phyloP scores from a whole-genome alignment of 2,329 filamentous ascomycete genomes.

The Pezicula neosporulosa region DNA sequence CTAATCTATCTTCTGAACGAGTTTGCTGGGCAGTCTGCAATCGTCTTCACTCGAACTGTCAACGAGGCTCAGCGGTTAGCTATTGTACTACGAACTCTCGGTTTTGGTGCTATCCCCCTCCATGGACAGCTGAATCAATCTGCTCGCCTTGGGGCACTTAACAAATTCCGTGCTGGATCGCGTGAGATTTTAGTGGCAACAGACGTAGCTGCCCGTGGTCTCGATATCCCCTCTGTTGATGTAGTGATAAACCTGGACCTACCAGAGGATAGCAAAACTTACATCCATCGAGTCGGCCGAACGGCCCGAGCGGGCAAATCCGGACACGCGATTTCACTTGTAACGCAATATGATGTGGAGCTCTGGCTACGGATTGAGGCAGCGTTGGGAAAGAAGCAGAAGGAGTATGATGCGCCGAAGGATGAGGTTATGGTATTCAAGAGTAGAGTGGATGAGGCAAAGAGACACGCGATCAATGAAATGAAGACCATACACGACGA shows the following conservation, averaged over 20 bases:
- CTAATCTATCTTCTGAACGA: conserved; percentile 85
- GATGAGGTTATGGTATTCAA: conserved; percentile 85
- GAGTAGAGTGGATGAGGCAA: conserved; percentile 75
- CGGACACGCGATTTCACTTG: conserved; percentile 74
- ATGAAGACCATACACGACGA: conserved; percentile 79
- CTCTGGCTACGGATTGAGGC: conserved; percentile 79
- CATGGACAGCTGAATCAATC: conserved; percentile 91
- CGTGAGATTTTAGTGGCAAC: conserved; percentile 88
- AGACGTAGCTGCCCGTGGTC: conserved; percentile 87
- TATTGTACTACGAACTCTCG: conserved; percentile 77
- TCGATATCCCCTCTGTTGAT: conserved; percentile 91
- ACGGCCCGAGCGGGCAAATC: conserved; percentile 85
- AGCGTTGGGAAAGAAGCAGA: conserved; percentile 73
- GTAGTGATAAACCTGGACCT: conserved; percentile 84
- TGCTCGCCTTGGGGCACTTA: conserved; percentile 78
- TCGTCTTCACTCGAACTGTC: conserved; percentile 90
- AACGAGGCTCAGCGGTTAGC: conserved; percentile 85
- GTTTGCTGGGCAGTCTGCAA: conserved; percentile 78
- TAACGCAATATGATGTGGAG: conserved; percentile 86
- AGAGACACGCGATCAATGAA: conserved; percentile 72
- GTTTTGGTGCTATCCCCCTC: conserved; percentile 86
- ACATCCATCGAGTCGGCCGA: conserved; percentile 84
- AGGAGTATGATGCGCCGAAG: conserved; percentile 66
- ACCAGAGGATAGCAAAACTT: conserved; percentile 82
- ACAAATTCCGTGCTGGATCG: conserved; percentile 81